Conservation (phyloP, 139 green algal species). For the Deuterostichococcus epilithicus region DNA sequence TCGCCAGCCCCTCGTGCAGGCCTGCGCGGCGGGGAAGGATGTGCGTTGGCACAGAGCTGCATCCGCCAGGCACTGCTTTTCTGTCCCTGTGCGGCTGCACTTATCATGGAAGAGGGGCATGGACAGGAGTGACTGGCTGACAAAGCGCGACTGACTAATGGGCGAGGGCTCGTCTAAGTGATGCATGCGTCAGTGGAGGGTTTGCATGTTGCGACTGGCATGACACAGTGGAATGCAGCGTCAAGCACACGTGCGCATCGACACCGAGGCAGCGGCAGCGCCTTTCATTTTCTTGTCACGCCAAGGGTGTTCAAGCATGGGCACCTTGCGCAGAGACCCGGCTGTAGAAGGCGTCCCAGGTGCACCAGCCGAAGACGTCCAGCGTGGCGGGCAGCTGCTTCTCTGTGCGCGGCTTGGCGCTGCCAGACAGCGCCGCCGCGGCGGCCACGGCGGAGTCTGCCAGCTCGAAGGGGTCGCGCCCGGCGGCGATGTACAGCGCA, state of each 20-base stretch:
- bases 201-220: too few species aligned
- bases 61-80: too few species aligned
- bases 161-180: too few species aligned
- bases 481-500: slow-evolving; percentile 36
- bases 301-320: neutral
- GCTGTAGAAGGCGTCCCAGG: slow-evolving; percentile 96
- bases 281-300: too few species aligned
- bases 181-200: too few species aligned
- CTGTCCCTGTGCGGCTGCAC: too few species aligned
- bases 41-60: too few species aligned
- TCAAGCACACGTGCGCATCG: too few species aligned
- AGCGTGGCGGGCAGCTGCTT: slow-evolving; percentile 70
- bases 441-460: slow-evolving; percentile 53
- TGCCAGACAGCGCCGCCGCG: slow-evolving; percentile 46
- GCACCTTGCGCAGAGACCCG: slow-evolving; percentile 59
- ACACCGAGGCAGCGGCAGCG: neutral
- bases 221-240: too few species aligned
- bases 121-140: too few species aligned
- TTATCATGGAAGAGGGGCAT: too few species aligned
- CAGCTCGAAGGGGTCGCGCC: slow-evolving; percentile 50
- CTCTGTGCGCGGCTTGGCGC: slow-evolving; percentile 39
- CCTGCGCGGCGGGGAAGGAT: slow-evolving; percentile 2
- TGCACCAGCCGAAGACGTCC: slow-evolving; percentile 86
- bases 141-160: too few species aligned
- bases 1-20: slow-evolving; percentile 60